A percentile compares a stretch with the other conserved stretches of the same genome.
Conservation (phyloP, 1,284 basidiomycete genomes). For the Sanghuangporus sanghuang region DNA sequence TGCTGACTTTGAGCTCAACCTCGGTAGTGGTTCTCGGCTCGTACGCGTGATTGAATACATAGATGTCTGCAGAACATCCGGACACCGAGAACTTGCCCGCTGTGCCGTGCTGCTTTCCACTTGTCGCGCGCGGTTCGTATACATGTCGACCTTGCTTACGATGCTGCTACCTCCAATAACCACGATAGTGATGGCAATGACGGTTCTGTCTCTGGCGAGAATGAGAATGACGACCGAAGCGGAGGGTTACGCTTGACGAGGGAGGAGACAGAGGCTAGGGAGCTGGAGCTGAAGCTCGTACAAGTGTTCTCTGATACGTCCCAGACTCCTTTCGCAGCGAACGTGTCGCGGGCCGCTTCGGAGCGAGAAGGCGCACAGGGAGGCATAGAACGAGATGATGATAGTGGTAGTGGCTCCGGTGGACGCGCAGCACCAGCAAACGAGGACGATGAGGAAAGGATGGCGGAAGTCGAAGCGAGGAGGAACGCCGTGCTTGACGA, state of each 20-base stretch:
- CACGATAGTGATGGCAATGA: background rate
- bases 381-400: background rate
- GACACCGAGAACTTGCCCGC: conserved; percentile 12
- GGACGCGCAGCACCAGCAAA: background rate
- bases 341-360: background rate
- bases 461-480: background rate
- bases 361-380: background rate
- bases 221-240: background rate
- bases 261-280: background rate
- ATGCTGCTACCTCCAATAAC: background rate
- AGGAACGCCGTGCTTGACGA: conserved; percentile 4
- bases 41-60: background rate
- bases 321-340: background rate
- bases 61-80: conserved; percentile 16
- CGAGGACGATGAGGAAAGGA: background rate
- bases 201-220: background rate
- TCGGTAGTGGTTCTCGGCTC: background rate
- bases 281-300: background rate
- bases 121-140: conserved; percentile 9
- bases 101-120: conserved; percentile 12
- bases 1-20: background rate
- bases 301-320: background rate
- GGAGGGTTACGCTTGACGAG: background rate
- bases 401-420: background rate
- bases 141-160: conserved; percentile 12